Conservation (phyloP, 2,329 filamentous ascomycete species). For the Aureobasidium lini region DNA sequence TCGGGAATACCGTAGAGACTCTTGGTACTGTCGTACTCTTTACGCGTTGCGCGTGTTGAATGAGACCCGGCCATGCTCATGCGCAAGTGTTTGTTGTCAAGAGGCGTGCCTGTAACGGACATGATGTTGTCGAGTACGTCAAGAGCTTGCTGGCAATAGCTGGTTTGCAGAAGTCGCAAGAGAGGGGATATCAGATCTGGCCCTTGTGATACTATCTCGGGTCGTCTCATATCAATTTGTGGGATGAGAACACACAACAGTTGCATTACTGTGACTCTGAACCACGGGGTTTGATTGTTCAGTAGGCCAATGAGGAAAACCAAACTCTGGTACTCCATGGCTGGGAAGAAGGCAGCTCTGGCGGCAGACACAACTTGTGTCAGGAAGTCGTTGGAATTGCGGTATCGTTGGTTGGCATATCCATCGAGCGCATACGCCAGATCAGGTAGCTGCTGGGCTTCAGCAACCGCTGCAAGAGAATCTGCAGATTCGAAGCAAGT, state of each 20-base stretch:
- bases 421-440: conserved; percentile 63
- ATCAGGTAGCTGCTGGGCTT: conserved; percentile 59
- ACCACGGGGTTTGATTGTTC: conserved; percentile 81
- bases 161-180: conserved; percentile 79
- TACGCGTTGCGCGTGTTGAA: conserved; percentile 69
- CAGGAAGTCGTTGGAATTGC: conserved; percentile 67
- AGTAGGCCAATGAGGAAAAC: conserved; percentile 87
- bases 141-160: conserved; percentile 86
- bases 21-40: conserved; percentile 90
- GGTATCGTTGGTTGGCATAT: conserved; percentile 61
- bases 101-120: conserved; percentile 76
- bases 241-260: conserved; percentile 79
- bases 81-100: conserved; percentile 87
- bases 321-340: conserved; percentile 74
- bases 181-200: conserved; percentile 93
- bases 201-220: conserved; percentile 82
- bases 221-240: conserved; percentile 85
- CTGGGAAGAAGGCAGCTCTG: conserved; percentile 69
- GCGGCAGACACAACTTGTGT: conserved; percentile 65
- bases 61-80: conserved; percentile 97
- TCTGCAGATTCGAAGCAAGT: conserved; percentile 57
- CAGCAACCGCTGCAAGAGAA: conserved; percentile 63
- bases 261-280: conserved; percentile 88
- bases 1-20: conserved; percentile 96
- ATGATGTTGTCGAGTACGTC: conserved; percentile 92